phyloP scores from a whole-genome alignment of 2,329 filamentous ascomycete genomes.

The Fusarium veterinarium region DNA sequence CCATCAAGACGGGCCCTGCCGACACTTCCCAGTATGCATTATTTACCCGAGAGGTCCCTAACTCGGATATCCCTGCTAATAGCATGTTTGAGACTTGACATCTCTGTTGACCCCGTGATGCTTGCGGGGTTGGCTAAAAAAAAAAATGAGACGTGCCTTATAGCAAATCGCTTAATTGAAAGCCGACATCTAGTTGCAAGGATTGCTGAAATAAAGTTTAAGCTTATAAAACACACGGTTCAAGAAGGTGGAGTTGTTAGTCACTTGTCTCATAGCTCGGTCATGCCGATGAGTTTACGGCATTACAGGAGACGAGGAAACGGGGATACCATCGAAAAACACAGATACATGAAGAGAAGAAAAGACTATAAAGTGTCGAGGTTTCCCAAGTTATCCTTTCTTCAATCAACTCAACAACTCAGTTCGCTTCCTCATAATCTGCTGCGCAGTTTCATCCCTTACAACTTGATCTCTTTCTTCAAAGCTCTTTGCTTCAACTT shows the following conservation, averaged over 20 bases:
- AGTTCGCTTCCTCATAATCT: background rate
- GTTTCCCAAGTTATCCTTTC: rapidly evolving
- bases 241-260: background rate
- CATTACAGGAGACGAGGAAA: background rate
- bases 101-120: background rate
- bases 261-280: background rate
- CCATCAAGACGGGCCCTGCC: background rate
- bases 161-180: background rate
- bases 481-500: background rate
- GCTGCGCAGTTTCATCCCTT: background rate
- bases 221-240: background rate
- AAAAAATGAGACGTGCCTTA: background rate
- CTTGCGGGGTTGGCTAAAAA: background rate
- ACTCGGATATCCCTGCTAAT: background rate
- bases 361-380: background rate
- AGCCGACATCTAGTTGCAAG: background rate
- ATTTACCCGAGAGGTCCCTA: background rate
- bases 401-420: background rate
- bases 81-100: background rate
- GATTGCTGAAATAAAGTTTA: background rate
- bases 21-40: too few relatives aligned
- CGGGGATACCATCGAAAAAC: rapidly evolving
- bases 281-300: background rate
- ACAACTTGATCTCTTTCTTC: background rate
- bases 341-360: rapidly evolving